phyloP scores from a whole-genome alignment of 139 green algal species.

The Tetradesmus obliquus region DNA sequence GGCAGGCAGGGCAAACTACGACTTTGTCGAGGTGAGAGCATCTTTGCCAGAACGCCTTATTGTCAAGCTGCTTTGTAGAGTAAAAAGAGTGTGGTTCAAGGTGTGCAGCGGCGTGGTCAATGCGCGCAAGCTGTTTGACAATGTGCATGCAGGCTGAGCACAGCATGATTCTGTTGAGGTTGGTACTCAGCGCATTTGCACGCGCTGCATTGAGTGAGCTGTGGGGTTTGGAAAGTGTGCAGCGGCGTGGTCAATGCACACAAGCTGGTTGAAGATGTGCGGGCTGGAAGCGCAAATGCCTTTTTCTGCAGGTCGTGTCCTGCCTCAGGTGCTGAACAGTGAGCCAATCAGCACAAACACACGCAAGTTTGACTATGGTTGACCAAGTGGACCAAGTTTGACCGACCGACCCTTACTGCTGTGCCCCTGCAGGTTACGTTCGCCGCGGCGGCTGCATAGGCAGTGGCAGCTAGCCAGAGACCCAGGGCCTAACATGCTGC shows the following conservation, averaged over 20 bases:
- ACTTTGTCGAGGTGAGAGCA: slow-evolving; percentile 65
- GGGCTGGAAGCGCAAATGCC: no score
- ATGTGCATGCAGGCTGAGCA: not conserved
- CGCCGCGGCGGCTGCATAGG: slow-evolving; percentile 92
- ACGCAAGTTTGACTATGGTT: no score
- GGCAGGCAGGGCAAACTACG: slow-evolving; percentile 23
- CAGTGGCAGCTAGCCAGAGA: slow-evolving; percentile 82
- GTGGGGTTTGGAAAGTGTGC: not conserved
- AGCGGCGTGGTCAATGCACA: not conserved
- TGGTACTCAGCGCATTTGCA: not conserved
- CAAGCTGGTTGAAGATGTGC: not conserved
- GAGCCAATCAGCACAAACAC: no score
- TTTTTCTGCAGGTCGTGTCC: no score
- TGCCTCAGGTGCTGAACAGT: no score
- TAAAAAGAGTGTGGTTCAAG: not conserved
- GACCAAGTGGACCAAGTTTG: no score
- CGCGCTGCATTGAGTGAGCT: no score
- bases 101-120: not conserved
- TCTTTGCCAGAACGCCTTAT: no score
- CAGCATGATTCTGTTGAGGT: slow-evolving; percentile 66
- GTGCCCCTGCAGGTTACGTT: slow-evolving; percentile 70
- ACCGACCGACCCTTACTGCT: no score
- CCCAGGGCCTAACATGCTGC: not conserved
- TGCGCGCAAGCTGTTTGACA: not conserved
- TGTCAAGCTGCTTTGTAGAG: no score